Percentiles rank a stretch among this genome's conserved stretches.
Evolutionary conservation across 2,329 filamentous ascomycete species (phyloP).

Genomic region (Paracoccidioides lutzii): DNA sequence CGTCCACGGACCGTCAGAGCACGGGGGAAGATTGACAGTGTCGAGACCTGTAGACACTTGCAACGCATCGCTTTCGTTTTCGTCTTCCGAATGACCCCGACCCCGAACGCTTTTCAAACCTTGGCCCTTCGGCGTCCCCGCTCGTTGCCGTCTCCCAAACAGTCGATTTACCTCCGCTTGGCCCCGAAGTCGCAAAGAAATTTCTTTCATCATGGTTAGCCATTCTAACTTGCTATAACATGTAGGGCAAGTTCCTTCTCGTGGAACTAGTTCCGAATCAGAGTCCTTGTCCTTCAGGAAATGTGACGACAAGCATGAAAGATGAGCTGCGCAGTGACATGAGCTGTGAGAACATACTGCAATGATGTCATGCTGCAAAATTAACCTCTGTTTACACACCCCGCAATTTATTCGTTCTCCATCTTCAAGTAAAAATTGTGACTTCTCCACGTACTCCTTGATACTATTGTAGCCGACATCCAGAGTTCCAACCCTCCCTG

Average conservation of each 20-base stretch:
- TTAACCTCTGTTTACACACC: constrained; percentile 35
- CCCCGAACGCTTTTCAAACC: neutral
- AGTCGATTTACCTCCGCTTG: constrained; percentile 57
- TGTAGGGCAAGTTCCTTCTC: constrained; percentile 54
- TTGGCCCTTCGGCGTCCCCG: constrained; percentile 9
- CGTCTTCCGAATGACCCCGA: neutral
- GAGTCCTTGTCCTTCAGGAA: constrained; percentile 36
- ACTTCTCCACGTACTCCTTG: constrained; percentile 41
- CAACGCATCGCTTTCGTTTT: neutral
- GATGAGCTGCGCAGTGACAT: constrained; percentile 41
- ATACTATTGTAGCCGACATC: constrained; percentile 26
- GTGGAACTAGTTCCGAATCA: constrained; percentile 46
- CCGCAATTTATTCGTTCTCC: constrained; percentile 31
- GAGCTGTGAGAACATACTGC: constrained; percentile 39
- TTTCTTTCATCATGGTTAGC: constrained; percentile 68
- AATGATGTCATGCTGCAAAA: constrained; percentile 28
- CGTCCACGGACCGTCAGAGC: neutral
- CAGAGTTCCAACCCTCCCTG: constrained; percentile 1
- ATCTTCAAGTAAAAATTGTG: constrained; percentile 29
- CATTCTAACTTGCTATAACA: constrained; percentile 55
- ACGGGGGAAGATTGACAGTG: neutral
- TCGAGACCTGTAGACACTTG: neutral
- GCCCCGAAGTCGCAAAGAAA: constrained; percentile 61
- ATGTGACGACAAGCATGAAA: constrained; percentile 41
- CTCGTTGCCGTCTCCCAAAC: constrained; percentile 40